These are phyloP conservation scores for Fusarium humuli DNA, from an alignment of 2,329 filamentous ascomycete species.

Conservation along the genomic window DNA sequence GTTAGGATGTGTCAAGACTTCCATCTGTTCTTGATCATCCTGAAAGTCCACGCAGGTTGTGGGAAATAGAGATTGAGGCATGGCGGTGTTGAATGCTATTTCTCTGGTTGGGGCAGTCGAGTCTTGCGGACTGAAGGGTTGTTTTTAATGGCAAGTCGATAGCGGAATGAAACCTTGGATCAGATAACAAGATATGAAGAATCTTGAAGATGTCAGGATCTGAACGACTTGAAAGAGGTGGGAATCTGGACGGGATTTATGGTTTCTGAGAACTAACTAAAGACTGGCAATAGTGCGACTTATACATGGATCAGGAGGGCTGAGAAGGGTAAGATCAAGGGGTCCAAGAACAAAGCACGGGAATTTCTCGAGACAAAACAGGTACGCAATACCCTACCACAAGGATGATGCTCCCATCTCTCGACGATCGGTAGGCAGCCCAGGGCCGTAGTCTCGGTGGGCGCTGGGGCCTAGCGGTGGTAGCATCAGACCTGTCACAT, in stretches of 20 bases:
- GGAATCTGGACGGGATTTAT: slow-evolving; percentile 51
- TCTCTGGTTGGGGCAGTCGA: background rate
- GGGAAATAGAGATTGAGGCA: slow-evolving; percentile 14
- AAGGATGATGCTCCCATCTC: slow-evolving; percentile 39
- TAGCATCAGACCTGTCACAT: slow-evolving; percentile 53
- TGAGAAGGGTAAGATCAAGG: slow-evolving; percentile 42
- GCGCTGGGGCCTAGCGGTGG: slow-evolving; percentile 39
- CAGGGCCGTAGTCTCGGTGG: slow-evolving; percentile 42
- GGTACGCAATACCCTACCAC: slow-evolving; percentile 31
- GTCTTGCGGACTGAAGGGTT: background rate
- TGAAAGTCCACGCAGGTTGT: background rate
- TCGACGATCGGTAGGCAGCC: slow-evolving; percentile 47
- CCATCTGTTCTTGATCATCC: background rate
- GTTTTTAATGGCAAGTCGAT: background rate
- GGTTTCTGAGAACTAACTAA: slow-evolving; percentile 43
- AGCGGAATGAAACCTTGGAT: slow-evolving; percentile 8
- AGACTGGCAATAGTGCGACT: slow-evolving; percentile 25
- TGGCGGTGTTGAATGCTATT: slow-evolving; percentile 24
- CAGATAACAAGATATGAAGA: slow-evolving; percentile 29
- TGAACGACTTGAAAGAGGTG: slow-evolving; percentile 35
- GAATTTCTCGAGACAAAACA: slow-evolving; percentile 35
- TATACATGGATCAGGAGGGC: slow-evolving; percentile 31
- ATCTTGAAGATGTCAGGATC: slow-evolving; percentile 17
- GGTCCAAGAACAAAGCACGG: slow-evolving; percentile 33
- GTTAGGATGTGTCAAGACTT: background rate